Percentiles rank a stretch among this genome's conserved stretches.
phyloP scores from a whole-genome alignment of 352 stramenopile genomes.

The Globisporangium lucens region DNA sequence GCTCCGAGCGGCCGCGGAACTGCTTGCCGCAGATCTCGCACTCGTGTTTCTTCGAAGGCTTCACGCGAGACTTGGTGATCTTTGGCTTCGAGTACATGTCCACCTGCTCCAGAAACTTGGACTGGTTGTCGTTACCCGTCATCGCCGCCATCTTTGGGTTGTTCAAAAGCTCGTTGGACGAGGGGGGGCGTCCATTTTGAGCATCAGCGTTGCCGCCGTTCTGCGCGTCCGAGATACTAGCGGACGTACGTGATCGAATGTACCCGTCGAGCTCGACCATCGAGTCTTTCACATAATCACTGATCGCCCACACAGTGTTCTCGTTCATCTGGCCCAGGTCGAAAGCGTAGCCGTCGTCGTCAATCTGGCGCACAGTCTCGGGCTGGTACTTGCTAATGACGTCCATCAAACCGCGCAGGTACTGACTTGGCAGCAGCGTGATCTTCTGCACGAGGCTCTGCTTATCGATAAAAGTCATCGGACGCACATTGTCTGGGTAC shows the following conservation, averaged over 20 bases:
- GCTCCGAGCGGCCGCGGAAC: conserved; percentile 78
- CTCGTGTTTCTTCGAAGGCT: conserved; percentile 84
- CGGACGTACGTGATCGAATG: conserved; percentile 65
- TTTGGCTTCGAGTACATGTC: conserved; percentile 89
- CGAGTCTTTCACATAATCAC: conserved; percentile 83
- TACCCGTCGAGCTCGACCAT: conserved; percentile 86
- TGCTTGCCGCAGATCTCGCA: conserved; percentile 84
- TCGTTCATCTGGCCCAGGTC: conserved; percentile 87
- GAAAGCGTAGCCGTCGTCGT: conserved; percentile 87
- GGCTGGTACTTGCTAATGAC: conserved; percentile 89
- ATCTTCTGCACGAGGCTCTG: conserved; percentile 85
- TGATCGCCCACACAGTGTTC: conserved; percentile 87
- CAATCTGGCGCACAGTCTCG: conserved; percentile 81
- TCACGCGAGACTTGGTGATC: conserved; percentile 83
- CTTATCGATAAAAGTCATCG: conserved; percentile 84
- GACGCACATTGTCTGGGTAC: conserved; percentile 82
- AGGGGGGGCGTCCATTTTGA: conserved; percentile 7
- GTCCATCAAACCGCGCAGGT: conserved; percentile 81
- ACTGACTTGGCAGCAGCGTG: conserved; percentile 80
- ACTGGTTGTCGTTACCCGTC: conserved; percentile 71
- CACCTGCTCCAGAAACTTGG: conserved; percentile 86
- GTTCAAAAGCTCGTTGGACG: conserved; percentile 32
- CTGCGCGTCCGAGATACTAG: conserved; percentile 22
- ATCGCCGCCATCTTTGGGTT: conserved; percentile 72
- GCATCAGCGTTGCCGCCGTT: conserved; percentile 10